phyloP scores from a whole-genome alignment of 2,329 filamentous ascomycete species.

The Aphanoascus verrucosus region DNA sequence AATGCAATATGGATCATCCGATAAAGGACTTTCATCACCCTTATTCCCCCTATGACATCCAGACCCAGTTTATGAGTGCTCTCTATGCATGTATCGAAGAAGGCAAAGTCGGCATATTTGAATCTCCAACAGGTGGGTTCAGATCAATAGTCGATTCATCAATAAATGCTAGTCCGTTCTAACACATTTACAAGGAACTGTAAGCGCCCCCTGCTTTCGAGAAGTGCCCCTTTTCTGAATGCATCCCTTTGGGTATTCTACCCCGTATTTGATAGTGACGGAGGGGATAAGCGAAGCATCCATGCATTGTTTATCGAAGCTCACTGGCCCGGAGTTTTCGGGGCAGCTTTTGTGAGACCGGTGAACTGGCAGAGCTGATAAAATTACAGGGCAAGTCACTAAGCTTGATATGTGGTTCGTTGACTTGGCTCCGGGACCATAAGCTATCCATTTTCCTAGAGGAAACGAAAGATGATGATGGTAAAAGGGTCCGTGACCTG shows the following conservation, averaged over 20 bases:
- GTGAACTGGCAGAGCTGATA: background rate
- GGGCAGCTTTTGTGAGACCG: background rate
- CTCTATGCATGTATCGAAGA: slow-evolving; percentile 69
- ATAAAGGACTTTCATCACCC: slow-evolving; percentile 67
- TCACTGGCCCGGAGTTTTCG: background rate
- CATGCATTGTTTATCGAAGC: too few species aligned
- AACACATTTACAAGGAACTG: slow-evolving; percentile 8
- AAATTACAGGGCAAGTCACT: slow-evolving; percentile 67
- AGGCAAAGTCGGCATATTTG: slow-evolving; percentile 75
- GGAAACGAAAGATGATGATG: slow-evolving; percentile 34
- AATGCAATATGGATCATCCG: slow-evolving; percentile 25
- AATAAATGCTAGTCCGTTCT: background rate
- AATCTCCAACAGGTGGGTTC: slow-evolving; percentile 71
- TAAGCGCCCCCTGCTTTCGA: background rate
- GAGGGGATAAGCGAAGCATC: too few species aligned
- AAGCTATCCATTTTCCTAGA: slow-evolving; percentile 53
- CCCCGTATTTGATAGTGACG: too few species aligned
- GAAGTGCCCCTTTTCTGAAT: background rate
- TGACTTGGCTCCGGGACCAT: slow-evolving; percentile 83
- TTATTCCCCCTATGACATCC: slow-evolving; percentile 76
- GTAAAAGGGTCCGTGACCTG: background rate
- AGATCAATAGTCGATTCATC: background rate
- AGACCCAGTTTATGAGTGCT: slow-evolving; percentile 75
- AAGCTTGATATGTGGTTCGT: slow-evolving; percentile 75
- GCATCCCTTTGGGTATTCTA: background rate